Base-by-base conservation (phyloP, 768 basidiomycete genomes). In the Suillus paluster region DNA sequence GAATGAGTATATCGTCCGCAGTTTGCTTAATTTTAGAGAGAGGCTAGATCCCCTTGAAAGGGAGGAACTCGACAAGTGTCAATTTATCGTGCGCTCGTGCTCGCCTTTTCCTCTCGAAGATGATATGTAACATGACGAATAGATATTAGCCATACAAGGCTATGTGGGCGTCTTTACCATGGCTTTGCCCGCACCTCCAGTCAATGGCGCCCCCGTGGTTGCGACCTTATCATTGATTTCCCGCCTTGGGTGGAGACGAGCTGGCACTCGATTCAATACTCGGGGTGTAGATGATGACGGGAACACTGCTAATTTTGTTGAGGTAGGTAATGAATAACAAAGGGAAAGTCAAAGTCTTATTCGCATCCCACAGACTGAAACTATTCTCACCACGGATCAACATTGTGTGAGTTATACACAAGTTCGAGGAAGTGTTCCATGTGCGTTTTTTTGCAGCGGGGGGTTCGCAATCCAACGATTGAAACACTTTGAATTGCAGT, bases 201-300 rank as follows among this genome's bases (percentile, higher is more conserved):
- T 86, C 36, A 84, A 86, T 74, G 89, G 87, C n/a, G 75, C 84
- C 36, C 94, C 89, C 8, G 82, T 83, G 21, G 80, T 92, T 62
- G 91, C 86, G 5, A 92, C 91, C 1, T 74, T 97, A 23, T 86
- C 89, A 5, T 77, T 99, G 60, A 90, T 98, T 55, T 94, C 92
- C 14, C 82, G 97, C 44, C 82, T 99, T 5, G 90, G 95, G 11
- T 96, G 93, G 89, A 96, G 94, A 77, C 84, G 97, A 66, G 96
- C 97, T 27, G 97, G 97, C 4, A 98, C 97, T 21, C 86, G 97
- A 42, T 99, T 99, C 79, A 98, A 97, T 73, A 95, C 95, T 14
- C 85, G 97, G 61, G 97, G 97, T 2, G 92, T 99, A 11, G 96
- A 98, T 70, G 96, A 97, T 71, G 92, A 95, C 65, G 95, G 96